Conservation (phyloP, 495 filamentous ascomycete genomes). For the Parathielavia appendiculata region DNA sequence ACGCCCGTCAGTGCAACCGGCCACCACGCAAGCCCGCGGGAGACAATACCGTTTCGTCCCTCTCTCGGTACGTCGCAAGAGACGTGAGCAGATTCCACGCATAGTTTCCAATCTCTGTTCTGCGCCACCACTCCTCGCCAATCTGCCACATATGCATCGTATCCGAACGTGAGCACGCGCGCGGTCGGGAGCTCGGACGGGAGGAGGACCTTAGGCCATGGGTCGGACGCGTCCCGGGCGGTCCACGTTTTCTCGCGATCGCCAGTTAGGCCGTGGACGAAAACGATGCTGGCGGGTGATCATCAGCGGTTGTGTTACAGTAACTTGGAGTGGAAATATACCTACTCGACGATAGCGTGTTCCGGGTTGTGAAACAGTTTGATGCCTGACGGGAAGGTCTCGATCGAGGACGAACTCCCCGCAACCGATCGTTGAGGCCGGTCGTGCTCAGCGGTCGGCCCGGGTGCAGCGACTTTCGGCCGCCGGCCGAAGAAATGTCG, state of each 20-base stretch:
- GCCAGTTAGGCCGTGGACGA: conserved; percentile 11
- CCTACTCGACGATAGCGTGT: conserved; percentile 6
- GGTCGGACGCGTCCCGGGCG: conserved; percentile 2
- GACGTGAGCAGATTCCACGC: conserved; percentile 25
- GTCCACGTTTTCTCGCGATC: conserved; percentile 12
- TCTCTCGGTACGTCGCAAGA: conserved; percentile 18
- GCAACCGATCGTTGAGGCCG: not conserved
- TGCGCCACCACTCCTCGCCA: conserved; percentile 20
- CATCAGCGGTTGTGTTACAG: not conserved
- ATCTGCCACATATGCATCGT: conserved; percentile 17
- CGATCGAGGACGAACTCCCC: not conserved
- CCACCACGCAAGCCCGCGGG: not conserved
- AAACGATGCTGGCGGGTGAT: conserved; percentile 7
- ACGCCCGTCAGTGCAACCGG: not conserved
- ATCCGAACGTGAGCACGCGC: conserved; percentile 10
- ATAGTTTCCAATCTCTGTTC: conserved; percentile 21
- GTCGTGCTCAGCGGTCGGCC: conserved; percentile 1
- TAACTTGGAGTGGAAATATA: not conserved
- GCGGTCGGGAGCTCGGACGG: conserved; percentile 11
- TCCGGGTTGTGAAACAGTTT: conserved; percentile 1
- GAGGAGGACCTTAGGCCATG: conserved; percentile 8
- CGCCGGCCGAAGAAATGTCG: conserved; percentile 6
- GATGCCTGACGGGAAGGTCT: conserved; percentile 11
- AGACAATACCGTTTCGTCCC: conserved; percentile 23
- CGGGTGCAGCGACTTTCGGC: conserved; percentile 8